Evolutionary conservation across 345 rosid species (phyloP).

Genomic region (Sonneratia caseolaris): DNA sequence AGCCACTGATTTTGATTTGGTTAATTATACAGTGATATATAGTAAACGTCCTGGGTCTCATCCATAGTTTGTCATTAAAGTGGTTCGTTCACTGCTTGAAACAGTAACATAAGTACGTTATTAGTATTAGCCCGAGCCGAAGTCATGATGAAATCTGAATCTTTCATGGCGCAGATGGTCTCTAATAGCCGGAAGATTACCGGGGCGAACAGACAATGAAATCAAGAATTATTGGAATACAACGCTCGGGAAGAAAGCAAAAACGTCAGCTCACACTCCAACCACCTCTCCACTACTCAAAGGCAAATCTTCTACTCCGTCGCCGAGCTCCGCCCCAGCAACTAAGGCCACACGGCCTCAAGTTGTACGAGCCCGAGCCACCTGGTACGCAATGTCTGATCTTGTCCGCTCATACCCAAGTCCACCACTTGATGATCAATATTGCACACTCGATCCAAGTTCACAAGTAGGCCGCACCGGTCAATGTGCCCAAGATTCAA

Average conservation of each 20-base stretch:
- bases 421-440: not conserved
- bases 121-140: too few relatives aligned
- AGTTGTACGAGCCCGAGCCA: conserved; percentile 18
- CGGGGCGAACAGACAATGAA: conserved; percentile 78
- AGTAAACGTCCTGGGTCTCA: too few relatives aligned
- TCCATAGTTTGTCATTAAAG: too few relatives aligned
- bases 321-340: conserved; percentile 10
- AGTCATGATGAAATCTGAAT: not conserved
- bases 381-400: conserved; percentile 19
- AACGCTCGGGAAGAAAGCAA: conserved; percentile 31
- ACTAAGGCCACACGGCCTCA: conserved; percentile 24
- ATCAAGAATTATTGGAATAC: conserved; percentile 61
- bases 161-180: conserved; percentile 34
- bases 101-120: too few relatives aligned
- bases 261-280: conserved; percentile 7
- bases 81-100: too few relatives aligned
- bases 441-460: not conserved
- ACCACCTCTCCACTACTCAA: not conserved
- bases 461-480: not conserved
- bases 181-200: conserved; percentile 61
- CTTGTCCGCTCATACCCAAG: not conserved
- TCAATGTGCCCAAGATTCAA: not conserved
- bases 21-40: too few relatives aligned
- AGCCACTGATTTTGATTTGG: too few relatives aligned
- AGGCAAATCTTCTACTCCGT: not conserved